Evolutionary conservation across 768 basidiomycete species (phyloP).

Genomic region (Suillus hirtellus): DNA sequence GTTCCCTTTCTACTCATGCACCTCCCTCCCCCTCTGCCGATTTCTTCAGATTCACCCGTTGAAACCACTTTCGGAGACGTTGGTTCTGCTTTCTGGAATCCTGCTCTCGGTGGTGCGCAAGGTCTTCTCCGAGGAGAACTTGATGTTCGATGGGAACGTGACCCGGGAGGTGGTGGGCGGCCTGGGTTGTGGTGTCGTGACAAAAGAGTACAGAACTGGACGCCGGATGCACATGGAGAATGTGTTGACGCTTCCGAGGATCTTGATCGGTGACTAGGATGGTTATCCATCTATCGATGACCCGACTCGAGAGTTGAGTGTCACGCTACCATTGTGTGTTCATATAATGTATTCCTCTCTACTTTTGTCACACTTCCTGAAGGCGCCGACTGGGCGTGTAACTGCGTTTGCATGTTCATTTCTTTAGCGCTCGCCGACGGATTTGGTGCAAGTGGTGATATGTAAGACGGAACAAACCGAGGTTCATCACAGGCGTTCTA

Average conservation of each 20-base stretch:
- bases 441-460: neutral
- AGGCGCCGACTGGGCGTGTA: neutral
- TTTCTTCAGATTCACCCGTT: constrained; percentile 2
- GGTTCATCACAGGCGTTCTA: neutral
- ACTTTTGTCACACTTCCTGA: neutral
- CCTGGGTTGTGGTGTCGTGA: constrained; percentile 44
- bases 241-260: neutral
- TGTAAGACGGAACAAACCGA: neutral
- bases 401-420: neutral
- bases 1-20: constrained; percentile 82
- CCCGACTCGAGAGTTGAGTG: neutral
- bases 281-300: neutral
- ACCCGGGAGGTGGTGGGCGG: constrained; percentile 21
- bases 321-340: neutral
- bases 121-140: constrained; percentile 62
- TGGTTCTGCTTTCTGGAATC: constrained; percentile 67
- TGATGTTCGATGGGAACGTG: constrained; percentile 69
- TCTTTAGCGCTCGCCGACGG: neutral
- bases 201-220: constrained; percentile 23
- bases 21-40: constrained; percentile 47
- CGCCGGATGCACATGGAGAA: constrained; percentile 13
- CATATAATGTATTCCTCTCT: neutral
- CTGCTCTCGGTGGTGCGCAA: constrained; percentile 52
- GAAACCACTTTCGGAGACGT: constrained; percentile 25
- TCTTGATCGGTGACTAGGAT: neutral